Evolutionary conservation across 2,329 filamentous ascomycete species (phyloP), one percentile per base, ranked within the genome.

Genomic region (Aspergillus sp.): DNA sequence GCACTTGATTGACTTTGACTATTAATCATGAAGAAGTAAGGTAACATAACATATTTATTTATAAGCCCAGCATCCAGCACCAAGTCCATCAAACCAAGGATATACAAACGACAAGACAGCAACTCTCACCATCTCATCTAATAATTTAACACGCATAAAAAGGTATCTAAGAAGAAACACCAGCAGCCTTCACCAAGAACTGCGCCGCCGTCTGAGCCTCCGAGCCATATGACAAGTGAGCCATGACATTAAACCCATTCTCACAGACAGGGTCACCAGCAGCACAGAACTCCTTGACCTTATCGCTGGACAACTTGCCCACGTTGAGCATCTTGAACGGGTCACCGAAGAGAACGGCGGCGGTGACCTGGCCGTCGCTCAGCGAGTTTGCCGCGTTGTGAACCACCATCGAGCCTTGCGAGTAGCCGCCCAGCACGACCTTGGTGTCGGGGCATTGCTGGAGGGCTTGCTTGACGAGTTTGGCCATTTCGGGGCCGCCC

Each of bases 221-320:
- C 3, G 37, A 26, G 1, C 53, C 63, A 47, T 76, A 76, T 3
- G 57, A 58, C 30, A 68, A 42, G 57, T 75, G 72, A 6, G 68
- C 64, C 19, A 69, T 56, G 5, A 70, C 56, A 41, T 71, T 61
- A 19, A 69, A 53, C 0, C 71, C 71, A 30, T 75, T 72, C 4
- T 58, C 42, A 46, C 77, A 81, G 5, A 81, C 76, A 7, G 71
- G 61, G 49, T 81, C 77, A 0, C 72, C 76, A 4, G 49, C 37
- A 28, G 74, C 69, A 46, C 77, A 80, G 32, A 73, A 70, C 13
- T 75, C 72, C 52, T 74, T 67, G 4, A 68, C 65, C 51, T 76
- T 70, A 2, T 60, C 61, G 27, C 58, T 53, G 5, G 62, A 49
- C n/a, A 74, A 62, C 48, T 70, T 65, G 29, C 62, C 58, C 7